phyloP scores from a whole-genome alignment of 108 stramenopile genomes.

The Skeletonema marinoi region DNA sequence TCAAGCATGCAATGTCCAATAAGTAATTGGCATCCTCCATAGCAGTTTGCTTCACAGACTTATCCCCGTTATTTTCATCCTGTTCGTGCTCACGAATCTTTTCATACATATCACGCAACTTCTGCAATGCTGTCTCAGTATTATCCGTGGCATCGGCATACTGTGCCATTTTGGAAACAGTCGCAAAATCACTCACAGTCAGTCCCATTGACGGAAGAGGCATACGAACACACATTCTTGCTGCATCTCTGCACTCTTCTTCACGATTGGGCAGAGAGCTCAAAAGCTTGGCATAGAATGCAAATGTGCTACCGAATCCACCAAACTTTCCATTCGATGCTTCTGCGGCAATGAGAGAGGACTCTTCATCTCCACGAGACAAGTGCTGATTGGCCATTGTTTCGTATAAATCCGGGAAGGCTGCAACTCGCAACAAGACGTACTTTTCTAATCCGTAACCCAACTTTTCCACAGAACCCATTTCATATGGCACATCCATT shows the following conservation, averaged over 20 bases:
- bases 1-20: slow-evolving; percentile 65
- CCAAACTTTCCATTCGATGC: slow-evolving; percentile 74
- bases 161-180: slow-evolving; percentile 63
- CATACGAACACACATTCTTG: slow-evolving; percentile 76
- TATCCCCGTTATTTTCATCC: slow-evolving; percentile 57
- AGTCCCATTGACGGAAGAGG: slow-evolving; percentile 77
- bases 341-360: slow-evolving; percentile 83
- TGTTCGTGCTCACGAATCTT: slow-evolving; percentile 68
- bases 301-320: slow-evolving; percentile 79
- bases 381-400: slow-evolving; percentile 64
- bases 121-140: slow-evolving; percentile 44
- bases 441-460: slow-evolving; percentile 88
- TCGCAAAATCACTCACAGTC: slow-evolving; percentile 49
- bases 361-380: slow-evolving; percentile 56
- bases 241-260: slow-evolving; percentile 81
- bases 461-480: slow-evolving; percentile 66
- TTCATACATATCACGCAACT: slow-evolving; percentile 71
- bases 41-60: slow-evolving; percentile 68
- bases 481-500: slow-evolving; percentile 63
- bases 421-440: slow-evolving; percentile 73
- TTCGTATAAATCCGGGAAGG: slow-evolving; percentile 83
- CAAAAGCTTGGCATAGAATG: slow-evolving; percentile 73
- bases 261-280: slow-evolving; percentile 51
- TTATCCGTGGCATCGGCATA: slow-evolving; percentile 56
- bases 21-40: slow-evolving; percentile 78